These are phyloP conservation scores for Colletotrichum australisinense DNA, from an alignment of 2,329 filamentous ascomycete species.

Conservation along the genomic window DNA sequence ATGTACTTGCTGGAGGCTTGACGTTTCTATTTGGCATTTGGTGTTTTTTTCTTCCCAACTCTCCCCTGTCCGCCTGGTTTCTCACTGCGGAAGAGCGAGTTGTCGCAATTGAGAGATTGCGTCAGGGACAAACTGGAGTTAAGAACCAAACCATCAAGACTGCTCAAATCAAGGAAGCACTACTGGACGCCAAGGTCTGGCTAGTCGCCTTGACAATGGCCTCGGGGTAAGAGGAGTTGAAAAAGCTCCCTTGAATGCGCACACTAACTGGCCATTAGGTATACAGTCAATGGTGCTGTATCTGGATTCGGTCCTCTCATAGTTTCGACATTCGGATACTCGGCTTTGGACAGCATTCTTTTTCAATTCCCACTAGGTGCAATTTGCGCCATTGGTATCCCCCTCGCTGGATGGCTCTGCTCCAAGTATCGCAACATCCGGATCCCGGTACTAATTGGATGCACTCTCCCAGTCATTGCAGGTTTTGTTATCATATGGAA, in stretches of 20 bases:
- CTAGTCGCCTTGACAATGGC: constrained; percentile 76
- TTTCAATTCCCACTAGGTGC: constrained; percentile 81
- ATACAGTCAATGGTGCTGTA: constrained; percentile 78
- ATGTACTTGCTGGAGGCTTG: constrained; percentile 72
- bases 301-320: constrained; percentile 78
- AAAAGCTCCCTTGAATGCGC: neutral
- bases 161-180: constrained; percentile 67
- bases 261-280: constrained; percentile 42
- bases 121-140: constrained; percentile 72
- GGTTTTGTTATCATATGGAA: constrained; percentile 83
- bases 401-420: constrained; percentile 73
- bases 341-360: constrained; percentile 72
- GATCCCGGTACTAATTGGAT: constrained; percentile 71
- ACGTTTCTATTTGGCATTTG: constrained; percentile 73
- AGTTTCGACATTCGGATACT: constrained; percentile 77
- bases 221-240: constrained; percentile 53
- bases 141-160: constrained; percentile 70
- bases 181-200: constrained; percentile 72
- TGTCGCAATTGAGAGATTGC: constrained; percentile 73
- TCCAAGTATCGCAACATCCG: constrained; percentile 71
- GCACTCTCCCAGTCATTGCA: constrained; percentile 79
- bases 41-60: constrained; percentile 75
- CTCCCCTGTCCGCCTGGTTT: constrained; percentile 77
- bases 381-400: constrained; percentile 74
- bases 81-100: constrained; percentile 70